phyloP scores from a whole-genome alignment of 2,329 filamentous ascomycete genomes.

The Phyllosticta paracitricarpa region DNA sequence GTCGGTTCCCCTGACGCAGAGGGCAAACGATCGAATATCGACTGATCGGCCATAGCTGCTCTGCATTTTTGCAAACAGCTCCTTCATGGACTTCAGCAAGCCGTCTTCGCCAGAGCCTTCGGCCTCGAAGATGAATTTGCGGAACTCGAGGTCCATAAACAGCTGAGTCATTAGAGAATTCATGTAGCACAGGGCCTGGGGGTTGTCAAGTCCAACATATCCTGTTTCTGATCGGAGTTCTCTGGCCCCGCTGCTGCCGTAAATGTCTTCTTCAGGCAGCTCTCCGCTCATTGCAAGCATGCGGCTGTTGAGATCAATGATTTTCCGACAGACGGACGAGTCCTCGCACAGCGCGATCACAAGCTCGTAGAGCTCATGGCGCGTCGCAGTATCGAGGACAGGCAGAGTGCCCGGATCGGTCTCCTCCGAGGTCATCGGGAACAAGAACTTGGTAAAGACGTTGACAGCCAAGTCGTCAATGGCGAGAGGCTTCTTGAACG shows the following conservation, averaged over 20 bases:
- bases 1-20: conserved; percentile 72
- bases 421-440: conserved; percentile 14
- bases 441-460: conserved; percentile 28
- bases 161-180: conserved; percentile 91
- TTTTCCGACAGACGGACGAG: conserved; percentile 14
- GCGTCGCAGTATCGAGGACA: conserved; percentile 25
- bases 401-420: conserved; percentile 14
- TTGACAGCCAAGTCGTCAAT: conserved; percentile 5
- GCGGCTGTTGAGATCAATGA: conserved; percentile 20
- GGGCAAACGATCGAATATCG: conserved; percentile 63
- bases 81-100: conserved; percentile 67
- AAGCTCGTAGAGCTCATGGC: conserved; percentile 28
- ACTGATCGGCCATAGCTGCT: conserved; percentile 64
- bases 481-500: conserved; percentile 29
- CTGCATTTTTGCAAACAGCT: conserved; percentile 78
- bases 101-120: conserved; percentile 43
- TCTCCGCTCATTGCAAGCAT: conserved; percentile 14
- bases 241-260: conserved; percentile 50
- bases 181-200: conserved; percentile 94
- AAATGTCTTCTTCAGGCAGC: conserved; percentile 37
- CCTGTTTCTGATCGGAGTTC: conserved; percentile 67
- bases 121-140: conserved; percentile 63
- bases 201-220: conserved; percentile 81
- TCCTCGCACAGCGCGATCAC: conserved; percentile 25
- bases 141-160: conserved; percentile 88